Percentiles rank a stretch among this genome's conserved stretches.
These are phyloP conservation scores for Mycena olivaceomarginata DNA, from an alignment of 768 basidiomycete species.

Conservation along the genomic window DNA sequence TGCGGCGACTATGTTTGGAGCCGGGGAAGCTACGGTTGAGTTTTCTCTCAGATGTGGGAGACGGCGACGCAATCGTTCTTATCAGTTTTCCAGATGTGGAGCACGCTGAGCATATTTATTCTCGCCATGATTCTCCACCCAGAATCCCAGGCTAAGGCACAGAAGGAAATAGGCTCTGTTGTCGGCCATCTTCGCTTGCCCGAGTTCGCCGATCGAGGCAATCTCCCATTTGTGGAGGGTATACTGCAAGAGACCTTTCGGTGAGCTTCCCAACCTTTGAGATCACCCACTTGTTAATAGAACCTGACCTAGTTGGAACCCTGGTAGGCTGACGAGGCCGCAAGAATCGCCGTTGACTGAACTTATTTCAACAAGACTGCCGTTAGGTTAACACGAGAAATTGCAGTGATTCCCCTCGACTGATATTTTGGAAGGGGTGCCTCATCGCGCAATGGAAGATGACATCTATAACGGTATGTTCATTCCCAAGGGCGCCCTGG, in stretches of 20 bases:
- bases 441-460: slow-evolving; percentile 54
- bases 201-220: slow-evolving; percentile 45
- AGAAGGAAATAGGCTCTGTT: slow-evolving; percentile 53
- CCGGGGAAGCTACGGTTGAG: slow-evolving; percentile 59
- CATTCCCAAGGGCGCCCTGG: slow-evolving; percentile 27
- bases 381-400: too few relatives aligned
- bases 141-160: slow-evolving; percentile 54
- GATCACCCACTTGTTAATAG: neutral
- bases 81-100: slow-evolving; percentile 3
- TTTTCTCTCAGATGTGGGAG: neutral
- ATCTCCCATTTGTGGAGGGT: slow-evolving; percentile 47
- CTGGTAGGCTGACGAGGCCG: neutral
- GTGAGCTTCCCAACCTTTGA: neutral
- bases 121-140: slow-evolving; percentile 56
- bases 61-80: neutral
- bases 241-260: slow-evolving; percentile 6
- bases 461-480: slow-evolving; percentile 58
- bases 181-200: slow-evolving; percentile 54
- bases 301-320: slow-evolving; percentile 16
- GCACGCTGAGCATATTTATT: slow-evolving; percentile 45
- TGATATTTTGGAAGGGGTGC: slow-evolving; percentile 52
- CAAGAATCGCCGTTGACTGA: neutral
- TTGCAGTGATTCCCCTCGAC: neutral
- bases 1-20: slow-evolving; percentile 20
- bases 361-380: too few relatives aligned